Conservation (phyloP, 1,284 basidiomycete genomes). For the Ustilago esculenta region DNA sequence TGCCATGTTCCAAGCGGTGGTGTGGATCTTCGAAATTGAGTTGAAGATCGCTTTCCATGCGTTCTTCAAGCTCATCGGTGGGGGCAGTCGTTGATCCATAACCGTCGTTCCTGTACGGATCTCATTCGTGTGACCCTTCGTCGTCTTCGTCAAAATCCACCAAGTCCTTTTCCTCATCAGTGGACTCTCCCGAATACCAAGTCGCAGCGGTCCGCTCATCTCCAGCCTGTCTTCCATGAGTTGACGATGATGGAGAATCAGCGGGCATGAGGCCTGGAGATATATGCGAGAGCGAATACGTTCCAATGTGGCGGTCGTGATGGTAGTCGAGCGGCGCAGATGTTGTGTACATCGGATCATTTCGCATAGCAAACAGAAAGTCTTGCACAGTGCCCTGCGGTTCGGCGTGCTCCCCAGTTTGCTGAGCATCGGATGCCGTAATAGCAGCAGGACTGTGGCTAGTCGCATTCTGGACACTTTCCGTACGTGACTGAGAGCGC, state of each 20-base stretch:
- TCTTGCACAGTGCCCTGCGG: constrained; percentile 13
- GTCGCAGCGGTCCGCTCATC: too few relatives aligned
- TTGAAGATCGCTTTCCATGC: not conserved
- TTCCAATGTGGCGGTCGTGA: constrained; percentile 24
- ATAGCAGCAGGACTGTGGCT: too few relatives aligned
- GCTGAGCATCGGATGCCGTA: too few relatives aligned
- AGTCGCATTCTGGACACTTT: too few relatives aligned
- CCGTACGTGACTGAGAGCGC: too few relatives aligned
- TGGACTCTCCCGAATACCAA: too few relatives aligned
- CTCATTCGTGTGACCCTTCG: not conserved
- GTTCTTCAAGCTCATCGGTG: not conserved
- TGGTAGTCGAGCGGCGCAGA: constrained; percentile 10
- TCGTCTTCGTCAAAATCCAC: not conserved
- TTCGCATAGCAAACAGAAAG: constrained; percentile 19
- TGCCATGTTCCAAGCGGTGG: not conserved
- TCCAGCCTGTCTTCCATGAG: too few relatives aligned
- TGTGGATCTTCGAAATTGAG: not conserved
- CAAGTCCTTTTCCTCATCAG: not conserved
- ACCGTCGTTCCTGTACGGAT: constrained; percentile 5
- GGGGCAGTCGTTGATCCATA: not conserved
- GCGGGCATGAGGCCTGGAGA: not conserved
- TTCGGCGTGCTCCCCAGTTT: too few relatives aligned
- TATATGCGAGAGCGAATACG: constrained; percentile 21
- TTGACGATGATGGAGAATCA: not conserved
- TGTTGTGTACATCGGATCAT: constrained; percentile 18